These are phyloP conservation scores for Rhodamnia rubescens DNA, from an alignment of 345 rosid species.

Conservation along the genomic window DNA sequence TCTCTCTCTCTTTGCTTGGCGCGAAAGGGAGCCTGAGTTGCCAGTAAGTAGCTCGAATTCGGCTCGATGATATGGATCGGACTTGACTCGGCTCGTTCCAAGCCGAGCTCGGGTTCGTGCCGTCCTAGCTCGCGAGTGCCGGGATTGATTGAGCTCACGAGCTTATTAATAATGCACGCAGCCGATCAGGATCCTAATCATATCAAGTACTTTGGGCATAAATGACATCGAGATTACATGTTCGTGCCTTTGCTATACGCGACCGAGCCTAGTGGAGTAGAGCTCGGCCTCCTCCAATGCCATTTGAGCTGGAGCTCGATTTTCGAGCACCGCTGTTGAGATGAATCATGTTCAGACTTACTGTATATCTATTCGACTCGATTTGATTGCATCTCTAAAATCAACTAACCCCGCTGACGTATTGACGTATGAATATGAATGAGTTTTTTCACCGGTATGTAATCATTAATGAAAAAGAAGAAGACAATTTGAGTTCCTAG, in stretches of 20 bases:
- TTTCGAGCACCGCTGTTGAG: neutral
- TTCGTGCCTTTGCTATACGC: neutral
- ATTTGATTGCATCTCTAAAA: accelerated
- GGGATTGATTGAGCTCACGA: neutral
- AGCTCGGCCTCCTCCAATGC: neutral
- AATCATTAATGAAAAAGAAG: too few species aligned
- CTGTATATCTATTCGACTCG: neutral
- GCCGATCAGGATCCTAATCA: accelerated
- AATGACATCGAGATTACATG: accelerated
- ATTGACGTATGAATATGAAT: accelerated
- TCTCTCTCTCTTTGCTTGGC: neutral
- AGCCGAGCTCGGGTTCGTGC: neutral
- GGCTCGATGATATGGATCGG: neutral
- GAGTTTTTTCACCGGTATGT: neutral
- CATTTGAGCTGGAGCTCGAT: neutral
- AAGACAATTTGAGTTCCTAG: too few species aligned
- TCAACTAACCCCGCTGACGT: accelerated
- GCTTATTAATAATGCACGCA: neutral
- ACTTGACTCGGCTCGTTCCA: neutral
- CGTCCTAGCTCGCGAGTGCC: neutral
- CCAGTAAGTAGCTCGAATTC: neutral
- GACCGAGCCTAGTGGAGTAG: accelerated
- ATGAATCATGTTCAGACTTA: accelerated
- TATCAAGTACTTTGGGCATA: neutral
- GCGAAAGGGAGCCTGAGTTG: neutral